Base-by-base conservation (phyloP, 352 stramenopile species). In the Discostella stelligera region DNA sequence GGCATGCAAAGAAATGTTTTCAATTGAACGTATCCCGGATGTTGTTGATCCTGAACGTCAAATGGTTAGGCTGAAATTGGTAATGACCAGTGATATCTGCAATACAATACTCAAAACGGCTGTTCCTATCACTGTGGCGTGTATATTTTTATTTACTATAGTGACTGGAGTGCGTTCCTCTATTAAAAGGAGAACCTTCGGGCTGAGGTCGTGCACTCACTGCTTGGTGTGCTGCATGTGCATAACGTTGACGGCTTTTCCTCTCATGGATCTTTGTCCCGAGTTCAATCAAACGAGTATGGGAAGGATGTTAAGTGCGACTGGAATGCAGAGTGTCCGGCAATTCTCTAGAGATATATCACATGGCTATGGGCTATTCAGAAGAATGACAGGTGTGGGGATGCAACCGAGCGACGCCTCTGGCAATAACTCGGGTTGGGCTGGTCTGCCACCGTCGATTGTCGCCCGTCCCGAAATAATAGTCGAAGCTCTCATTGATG, bases 381-480 rank as follows among this genome's bases (percentile, higher is more conserved):
- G 94, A 4, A 82, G 80, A 16, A 97, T 97, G 91, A 97, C 94
- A 21, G 94, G 95, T 41, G 93, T 97, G 7, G 94, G 91, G 20
- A 53, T 23, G 48, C 20, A 61, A 44, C 32, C 5, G 61, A 23
- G 18, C 30, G 25, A 54, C 9, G 49, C 21, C 23, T 20, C 21
- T 65, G n/a, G 59, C 25, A 53, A 27, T 6, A 61, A n/a, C n/a
- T n/a, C 41, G 9, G 84, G 79, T 66, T 87, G 72, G 74, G 76
- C 76, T 48, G 76, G 82, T 16, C 16, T 85, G 3, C 63, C 70
- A 63, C 77, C 87, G 13, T 88, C 86, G 0, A 82, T 95, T 16
- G 93, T 96, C 6, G 93, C 88, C 37, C 84, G 94, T 14, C 94
- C 94, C 9, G 94, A 97, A 89, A 92, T 97, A 63, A 90, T 97